Conservation (phyloP, 495 filamentous ascomycete species). For the Xylaria grammica region DNA sequence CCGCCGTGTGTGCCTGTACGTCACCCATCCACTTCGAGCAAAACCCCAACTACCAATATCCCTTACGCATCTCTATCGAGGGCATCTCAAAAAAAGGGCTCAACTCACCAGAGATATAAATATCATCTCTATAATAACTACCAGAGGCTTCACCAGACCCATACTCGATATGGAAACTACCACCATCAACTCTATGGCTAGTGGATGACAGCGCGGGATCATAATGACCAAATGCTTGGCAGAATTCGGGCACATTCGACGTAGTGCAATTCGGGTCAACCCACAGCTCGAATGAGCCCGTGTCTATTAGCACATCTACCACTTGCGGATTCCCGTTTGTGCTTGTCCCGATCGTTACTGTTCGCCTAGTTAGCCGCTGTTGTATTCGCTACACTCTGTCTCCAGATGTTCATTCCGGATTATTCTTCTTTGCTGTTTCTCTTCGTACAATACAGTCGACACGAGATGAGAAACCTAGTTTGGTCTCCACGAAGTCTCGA, state of each 20-base stretch:
- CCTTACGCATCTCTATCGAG: neutral
- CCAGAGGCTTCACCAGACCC: conserved; percentile 35
- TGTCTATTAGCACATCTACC: conserved; percentile 51
- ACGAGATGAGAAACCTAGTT: neutral
- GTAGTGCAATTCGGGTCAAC: conserved; percentile 46
- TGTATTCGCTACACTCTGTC: neutral
- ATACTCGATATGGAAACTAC: conserved; percentile 40
- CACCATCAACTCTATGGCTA: conserved; percentile 27
- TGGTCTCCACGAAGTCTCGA: neutral
- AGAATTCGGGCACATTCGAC: conserved; percentile 33
- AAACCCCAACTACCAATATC: neutral
- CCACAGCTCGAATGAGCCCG: conserved; percentile 53
- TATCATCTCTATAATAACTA: conserved; percentile 44
- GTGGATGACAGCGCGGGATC: conserved; percentile 39
- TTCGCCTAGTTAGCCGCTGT: conserved; percentile 10
- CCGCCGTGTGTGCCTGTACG: too few relatives aligned
- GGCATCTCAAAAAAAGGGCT: neutral
- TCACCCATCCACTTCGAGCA: neutral
- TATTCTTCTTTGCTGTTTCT: neutral
- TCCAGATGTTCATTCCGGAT: neutral
- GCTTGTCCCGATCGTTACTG: conserved; percentile 35
- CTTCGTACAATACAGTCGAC: neutral
- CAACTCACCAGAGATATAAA: conserved; percentile 38
- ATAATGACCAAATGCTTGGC: conserved; percentile 37
- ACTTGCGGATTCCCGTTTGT: conserved; percentile 30